Evolutionary conservation across 805 yeast genomes (phyloP), one percentile per base, ranked within the genome.

Genomic region (Metschnikowia arizonensis): DNA sequence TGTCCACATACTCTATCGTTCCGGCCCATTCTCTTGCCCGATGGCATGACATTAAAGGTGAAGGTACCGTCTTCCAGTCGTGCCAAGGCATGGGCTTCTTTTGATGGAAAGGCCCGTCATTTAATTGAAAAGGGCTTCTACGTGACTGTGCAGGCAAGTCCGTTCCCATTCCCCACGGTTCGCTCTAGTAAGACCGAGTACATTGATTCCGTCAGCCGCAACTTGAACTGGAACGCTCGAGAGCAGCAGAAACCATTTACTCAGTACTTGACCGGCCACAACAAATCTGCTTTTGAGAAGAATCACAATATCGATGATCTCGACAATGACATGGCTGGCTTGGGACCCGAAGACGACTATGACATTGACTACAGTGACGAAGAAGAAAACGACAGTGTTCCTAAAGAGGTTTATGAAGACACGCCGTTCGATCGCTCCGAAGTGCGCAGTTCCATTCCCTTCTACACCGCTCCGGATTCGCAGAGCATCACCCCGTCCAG

Each of bases 1-100:
- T 91, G 98, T 61, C 97, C 98, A 1, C 98, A 91, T 60, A 88
- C 97, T 0, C 73, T 91, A 37, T 86, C 96, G 6, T 91, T 91
- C 68, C 74, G 98, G 53, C 98, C 98, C 2, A 85, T 91, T 44
- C 73, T 91, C 46, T 71, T 91, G 24, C 98, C 98, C 0, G 98
- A 91, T 63, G 85, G 93, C n/a, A 88, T 90, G 90, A 73, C 77
- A 21, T 67, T 91, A 47, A 83, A 80, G 56, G 85, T 91, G 4
- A 85, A 84, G 56, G 95, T 89, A 3, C 96, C 98, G 0, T 44
- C 60, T 2, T 68, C 81, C 44, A 83, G 96, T 34, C 69, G 99
- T 42, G 81, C 93, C 4, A 87, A 96, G 0, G 97, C 98, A 0
- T 93, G 96, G 95, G 95, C 95, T 1, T 83, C 97, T 1, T 93